Evolutionary conservation across 2,329 filamentous ascomycete genomes (phyloP).

Genomic region (Colletotrichum sp.): DNA sequence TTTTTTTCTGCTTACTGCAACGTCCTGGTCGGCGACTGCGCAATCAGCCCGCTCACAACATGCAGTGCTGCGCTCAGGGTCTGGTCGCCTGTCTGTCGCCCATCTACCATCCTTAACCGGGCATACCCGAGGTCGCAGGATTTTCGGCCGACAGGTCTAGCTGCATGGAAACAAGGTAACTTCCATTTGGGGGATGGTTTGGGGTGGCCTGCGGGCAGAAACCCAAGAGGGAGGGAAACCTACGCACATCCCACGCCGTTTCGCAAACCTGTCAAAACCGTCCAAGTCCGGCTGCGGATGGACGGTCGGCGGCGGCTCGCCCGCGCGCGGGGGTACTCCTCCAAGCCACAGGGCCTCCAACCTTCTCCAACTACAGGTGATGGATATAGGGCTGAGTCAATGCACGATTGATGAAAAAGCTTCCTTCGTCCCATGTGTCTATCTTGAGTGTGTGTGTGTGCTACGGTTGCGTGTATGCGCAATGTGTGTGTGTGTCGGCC

Average conservation of each 20-base stretch:
- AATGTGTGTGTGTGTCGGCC: background rate
- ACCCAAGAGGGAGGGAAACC: background rate
- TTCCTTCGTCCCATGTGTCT: conserved; percentile 6
- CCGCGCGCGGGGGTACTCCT: background rate
- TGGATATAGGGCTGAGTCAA: conserved; percentile 12
- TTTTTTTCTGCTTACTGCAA: background rate
- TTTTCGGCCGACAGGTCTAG: background rate
- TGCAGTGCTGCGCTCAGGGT: background rate
- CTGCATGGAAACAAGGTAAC: background rate
- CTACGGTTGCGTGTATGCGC: background rate
- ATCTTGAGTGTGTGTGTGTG: background rate
- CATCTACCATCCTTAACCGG: background rate
- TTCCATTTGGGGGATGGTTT: background rate
- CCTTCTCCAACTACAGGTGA: background rate
- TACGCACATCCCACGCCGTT: background rate
- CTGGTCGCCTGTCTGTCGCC: background rate
- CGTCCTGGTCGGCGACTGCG: background rate
- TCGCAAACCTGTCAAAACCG: background rate
- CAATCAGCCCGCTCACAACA: background rate
- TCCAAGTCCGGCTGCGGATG: background rate
- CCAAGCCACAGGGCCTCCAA: background rate
- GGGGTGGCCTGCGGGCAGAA: background rate
- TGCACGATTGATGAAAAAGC: background rate
- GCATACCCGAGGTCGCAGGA: background rate
- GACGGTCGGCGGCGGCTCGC: background rate